A percentile compares a stretch with the other conserved stretches of the same genome.
Conservation (phyloP, 305 asterid genomes). For the Solanum hybrid region DNA sequence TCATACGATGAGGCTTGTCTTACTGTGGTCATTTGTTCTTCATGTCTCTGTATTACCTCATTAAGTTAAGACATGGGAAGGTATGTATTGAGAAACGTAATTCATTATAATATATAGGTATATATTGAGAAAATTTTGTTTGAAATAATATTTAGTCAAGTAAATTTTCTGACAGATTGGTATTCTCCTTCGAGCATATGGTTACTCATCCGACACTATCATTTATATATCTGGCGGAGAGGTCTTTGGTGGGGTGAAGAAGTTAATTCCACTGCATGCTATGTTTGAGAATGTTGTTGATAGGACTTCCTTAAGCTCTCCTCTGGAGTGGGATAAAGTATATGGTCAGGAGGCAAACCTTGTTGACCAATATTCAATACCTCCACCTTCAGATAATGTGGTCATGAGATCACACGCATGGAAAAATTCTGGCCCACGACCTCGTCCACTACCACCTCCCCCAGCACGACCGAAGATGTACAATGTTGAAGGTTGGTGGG, state of each 20-base stretch:
- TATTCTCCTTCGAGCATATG: conserved; percentile 86
- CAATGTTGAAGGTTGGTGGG: conserved; percentile 99
- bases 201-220: conserved; percentile 80
- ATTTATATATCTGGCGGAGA: conserved; percentile 91
- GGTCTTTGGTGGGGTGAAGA: conserved; percentile 94
- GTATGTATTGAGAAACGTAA: not conserved
- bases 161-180: conserved; percentile 52
- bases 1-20: not conserved
- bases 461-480: conserved; percentile 81
- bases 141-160: not conserved
- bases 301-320: conserved; percentile 71
- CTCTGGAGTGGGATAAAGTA: conserved; percentile 64
- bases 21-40: not conserved
- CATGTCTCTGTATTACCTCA: not conserved
- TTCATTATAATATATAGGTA: not conserved
- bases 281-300: conserved; percentile 94
- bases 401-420: conserved; percentile 41
- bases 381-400: conserved; percentile 38
- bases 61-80: not conserved
- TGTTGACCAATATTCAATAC: conserved; percentile 38
- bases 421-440: conserved; percentile 69
- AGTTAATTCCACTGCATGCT: conserved; percentile 84
- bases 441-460: conserved; percentile 97
- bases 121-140: not conserved
- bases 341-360: conserved; percentile 89